Evolutionary conservation across 1,284 basidiomycete species (phyloP), one percentile per base, ranked within the genome.

Genomic region (Mycena citricolor): DNA sequence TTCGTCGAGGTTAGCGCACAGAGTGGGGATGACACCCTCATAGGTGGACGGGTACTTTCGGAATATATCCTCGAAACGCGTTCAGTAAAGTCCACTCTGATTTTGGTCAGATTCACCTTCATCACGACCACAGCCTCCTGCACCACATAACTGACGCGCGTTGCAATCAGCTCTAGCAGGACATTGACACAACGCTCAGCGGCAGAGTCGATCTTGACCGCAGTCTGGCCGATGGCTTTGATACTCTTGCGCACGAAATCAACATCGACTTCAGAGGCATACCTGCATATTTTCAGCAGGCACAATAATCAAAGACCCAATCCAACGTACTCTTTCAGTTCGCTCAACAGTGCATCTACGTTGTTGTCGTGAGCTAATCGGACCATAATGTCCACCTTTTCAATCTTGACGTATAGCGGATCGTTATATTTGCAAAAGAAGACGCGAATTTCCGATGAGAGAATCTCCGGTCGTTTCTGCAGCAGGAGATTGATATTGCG

Each of bases 361-460:
- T 98, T 99, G 61, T 84, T 86, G 49, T 97, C 93, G 24, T 79
- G 79, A 3, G 93, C 94, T 41, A 99, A 72, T 42, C 93, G 83
- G 51, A 97, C 93, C 94, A 99, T 98, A 65, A 98, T 97, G 58
- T 97, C 97, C 51, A 99, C 72, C 66, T 99, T 99, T 66, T 97
- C 95, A 38, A 98, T 80, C 70, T 99, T 99, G 66, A 98, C 94
- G 61, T 99, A 99, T 24, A 94, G 74, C 2, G 97, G 95, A 61
- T 99, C 97, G 64, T 98, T 99, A 73, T 99, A 99, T 67, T 99
- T 99, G 85, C 97, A 99, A 74, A 99, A 99, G 67, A 99, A 99
- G 19, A 99, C 94, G 46, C 94, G 84, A 84, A 99, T 94, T 68
- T 99, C 95, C 66, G 90, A 94, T 21, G 86, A 82, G 5, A 99